Evolutionary conservation across 106 monocot species (phyloP).

Genomic region (Triglochin maritima): DNA sequence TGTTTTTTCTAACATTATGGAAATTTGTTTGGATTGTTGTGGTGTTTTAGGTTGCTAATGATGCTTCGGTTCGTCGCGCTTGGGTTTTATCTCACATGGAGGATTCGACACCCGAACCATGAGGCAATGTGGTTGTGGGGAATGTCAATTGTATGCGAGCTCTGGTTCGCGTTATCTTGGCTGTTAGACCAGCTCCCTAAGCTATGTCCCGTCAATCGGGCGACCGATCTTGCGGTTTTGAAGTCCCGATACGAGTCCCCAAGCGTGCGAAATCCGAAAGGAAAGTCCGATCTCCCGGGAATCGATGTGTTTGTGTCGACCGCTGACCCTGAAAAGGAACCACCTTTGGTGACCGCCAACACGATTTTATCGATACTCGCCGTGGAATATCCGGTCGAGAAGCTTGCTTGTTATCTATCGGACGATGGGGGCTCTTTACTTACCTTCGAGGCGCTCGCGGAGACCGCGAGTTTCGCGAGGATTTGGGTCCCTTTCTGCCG

Average conservation of each 20-base stretch:
- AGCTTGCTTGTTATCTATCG: conserved; percentile 68
- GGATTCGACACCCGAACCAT: conserved; percentile 54
- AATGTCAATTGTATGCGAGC: conserved; percentile 54
- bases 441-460: conserved; percentile 62
- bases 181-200: conserved; percentile 81
- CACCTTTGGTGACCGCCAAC: conserved; percentile 55
- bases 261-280: conserved; percentile 47
- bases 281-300: conserved; percentile 64
- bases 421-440: conserved; percentile 70
- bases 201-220: conserved; percentile 60
- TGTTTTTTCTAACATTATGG: conserved; percentile 2
- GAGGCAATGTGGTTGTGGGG: conserved; percentile 78
- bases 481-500: conserved; percentile 94
- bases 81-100: conserved; percentile 66
- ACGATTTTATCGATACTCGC: conserved; percentile 77
- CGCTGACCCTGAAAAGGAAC: conserved; percentile 69
- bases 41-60: conserved; percentile 37
- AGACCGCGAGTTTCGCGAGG: conserved; percentile 64
- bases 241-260: conserved; percentile 55
- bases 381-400: conserved; percentile 71
- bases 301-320: conserved; percentile 73
- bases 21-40: not conserved
- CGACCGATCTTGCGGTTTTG: conserved; percentile 52
- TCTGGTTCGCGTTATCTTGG: conserved; percentile 81
- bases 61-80: conserved; percentile 46